These are phyloP conservation scores for Diaporthe nobilis DNA, from an alignment of 2,329 filamentous ascomycete genomes.

Conservation along the genomic window DNA sequence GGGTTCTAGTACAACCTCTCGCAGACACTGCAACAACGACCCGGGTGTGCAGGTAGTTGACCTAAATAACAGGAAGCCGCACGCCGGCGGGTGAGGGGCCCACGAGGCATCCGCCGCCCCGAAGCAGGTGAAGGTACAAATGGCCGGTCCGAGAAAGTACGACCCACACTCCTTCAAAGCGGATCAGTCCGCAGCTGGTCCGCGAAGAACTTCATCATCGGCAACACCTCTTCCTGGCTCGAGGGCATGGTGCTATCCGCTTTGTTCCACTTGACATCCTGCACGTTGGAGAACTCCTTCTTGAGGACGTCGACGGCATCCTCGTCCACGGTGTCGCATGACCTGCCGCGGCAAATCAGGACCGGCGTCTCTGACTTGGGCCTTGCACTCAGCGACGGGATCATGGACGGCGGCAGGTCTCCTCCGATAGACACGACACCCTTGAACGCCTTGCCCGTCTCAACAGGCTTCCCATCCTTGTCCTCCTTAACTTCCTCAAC, in stretches of 20 bases:
- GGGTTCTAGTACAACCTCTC: neutral
- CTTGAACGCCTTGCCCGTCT: conserved; percentile 53
- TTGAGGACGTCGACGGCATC: conserved; percentile 75
- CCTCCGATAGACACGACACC: conserved; percentile 66
- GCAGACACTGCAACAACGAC: conserved; percentile 4
- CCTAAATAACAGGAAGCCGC: conserved; percentile 23
- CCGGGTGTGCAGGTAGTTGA: neutral
- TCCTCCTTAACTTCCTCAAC: conserved; percentile 43
- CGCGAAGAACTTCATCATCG: conserved; percentile 88
- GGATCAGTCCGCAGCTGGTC: conserved; percentile 66
- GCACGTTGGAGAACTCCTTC: conserved; percentile 75
- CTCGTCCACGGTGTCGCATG: conserved; percentile 64
- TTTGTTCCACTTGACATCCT: conserved; percentile 78
- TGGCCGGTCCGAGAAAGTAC: conserved; percentile 8
- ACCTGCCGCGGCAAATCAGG: conserved; percentile 70
- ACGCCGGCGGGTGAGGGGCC: neutral
- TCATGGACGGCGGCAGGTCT: conserved; percentile 69
- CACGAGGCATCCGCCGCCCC: neutral
- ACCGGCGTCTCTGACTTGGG: conserved; percentile 75
- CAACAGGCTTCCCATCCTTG: conserved; percentile 32
- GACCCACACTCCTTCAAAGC: conserved; percentile 36
- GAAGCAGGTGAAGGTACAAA: neutral
- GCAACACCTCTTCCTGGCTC: conserved; percentile 86
- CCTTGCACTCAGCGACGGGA: conserved; percentile 59
- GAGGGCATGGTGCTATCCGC: conserved; percentile 85